phyloP scores from a whole-genome alignment of 192 early-diverging fungal species.

The Gaertneriomyces semiglobifer region DNA sequence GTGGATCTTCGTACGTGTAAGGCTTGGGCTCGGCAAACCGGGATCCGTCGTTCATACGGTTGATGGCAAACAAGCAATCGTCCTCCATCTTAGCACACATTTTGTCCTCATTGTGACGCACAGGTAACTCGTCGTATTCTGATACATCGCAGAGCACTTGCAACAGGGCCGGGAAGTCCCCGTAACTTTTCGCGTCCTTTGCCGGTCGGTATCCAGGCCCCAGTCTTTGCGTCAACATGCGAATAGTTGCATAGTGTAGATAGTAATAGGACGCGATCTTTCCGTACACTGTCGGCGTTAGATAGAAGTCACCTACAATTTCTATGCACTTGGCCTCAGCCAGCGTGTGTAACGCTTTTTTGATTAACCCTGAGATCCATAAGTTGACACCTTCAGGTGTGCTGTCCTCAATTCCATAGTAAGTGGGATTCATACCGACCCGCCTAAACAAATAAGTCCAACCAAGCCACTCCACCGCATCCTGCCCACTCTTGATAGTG shows the following conservation, averaged over 20 bases:
- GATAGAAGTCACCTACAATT: constrained; percentile 58
- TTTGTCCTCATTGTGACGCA: constrained; percentile 92
- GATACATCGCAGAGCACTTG: constrained; percentile 74
- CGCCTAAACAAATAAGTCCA: constrained; percentile 97
- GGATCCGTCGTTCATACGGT: background rate
- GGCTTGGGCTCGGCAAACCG: constrained; percentile 6
- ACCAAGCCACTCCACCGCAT: constrained; percentile 90
- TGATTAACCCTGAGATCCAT: constrained; percentile 78
- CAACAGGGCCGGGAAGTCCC: constrained; percentile 62
- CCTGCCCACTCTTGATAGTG: constrained; percentile 84
- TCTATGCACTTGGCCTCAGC: constrained; percentile 70
- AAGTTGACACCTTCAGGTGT: constrained; percentile 63
- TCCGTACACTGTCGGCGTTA: constrained; percentile 73
- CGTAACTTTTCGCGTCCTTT: constrained; percentile 22
- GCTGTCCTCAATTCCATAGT: constrained; percentile 83
- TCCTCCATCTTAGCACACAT: constrained; percentile 77
- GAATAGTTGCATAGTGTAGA: constrained; percentile 76
- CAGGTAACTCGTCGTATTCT: constrained; percentile 89
- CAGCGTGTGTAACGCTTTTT: constrained; percentile 67
- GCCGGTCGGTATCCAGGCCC: constrained; percentile 42
- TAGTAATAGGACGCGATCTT: constrained; percentile 91
- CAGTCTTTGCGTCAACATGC: constrained; percentile 61
- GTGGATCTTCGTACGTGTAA: constrained; percentile 71
- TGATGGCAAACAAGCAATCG: constrained; percentile 2
- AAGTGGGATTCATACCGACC: constrained; percentile 89